Conservation (phyloP, 2,329 filamentous ascomycete species). For the Aspergillus novoparasiticus region DNA sequence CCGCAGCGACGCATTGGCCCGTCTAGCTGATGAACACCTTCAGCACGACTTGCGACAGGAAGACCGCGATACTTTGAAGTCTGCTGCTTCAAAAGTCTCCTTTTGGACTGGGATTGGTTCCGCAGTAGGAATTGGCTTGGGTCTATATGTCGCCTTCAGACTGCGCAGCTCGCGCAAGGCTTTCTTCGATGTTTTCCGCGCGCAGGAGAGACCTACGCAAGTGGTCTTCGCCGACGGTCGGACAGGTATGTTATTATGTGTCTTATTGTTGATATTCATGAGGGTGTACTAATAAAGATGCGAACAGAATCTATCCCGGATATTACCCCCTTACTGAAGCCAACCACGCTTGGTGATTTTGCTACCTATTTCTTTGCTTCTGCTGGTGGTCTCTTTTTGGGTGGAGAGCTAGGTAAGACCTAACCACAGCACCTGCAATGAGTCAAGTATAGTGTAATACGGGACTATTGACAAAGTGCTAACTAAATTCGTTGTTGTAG, state of each 20-base stretch:
- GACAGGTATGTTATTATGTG: slow-evolving; percentile 44
- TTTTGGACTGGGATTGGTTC: slow-evolving; percentile 62
- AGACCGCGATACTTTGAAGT: slow-evolving; percentile 61
- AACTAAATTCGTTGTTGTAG: slow-evolving; percentile 27
- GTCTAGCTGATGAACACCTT: slow-evolving; percentile 61
- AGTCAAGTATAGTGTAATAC: too few relatives aligned
- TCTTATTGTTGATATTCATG: accelerated
- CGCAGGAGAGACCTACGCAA: slow-evolving; percentile 63
- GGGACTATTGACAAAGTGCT: not conserved
- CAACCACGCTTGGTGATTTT: slow-evolving; percentile 61
- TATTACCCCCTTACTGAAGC: slow-evolving; percentile 59
- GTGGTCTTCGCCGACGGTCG: slow-evolving; percentile 65
- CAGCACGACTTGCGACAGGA: slow-evolving; percentile 59
- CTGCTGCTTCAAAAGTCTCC: slow-evolving; percentile 58
- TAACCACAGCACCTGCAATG: too few relatives aligned
- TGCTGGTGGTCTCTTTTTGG: slow-evolving; percentile 63
- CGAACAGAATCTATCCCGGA: slow-evolving; percentile 63
- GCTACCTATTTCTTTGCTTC: slow-evolving; percentile 66
- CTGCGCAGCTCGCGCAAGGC: slow-evolving; percentile 57
- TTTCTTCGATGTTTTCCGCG: slow-evolving; percentile 65
- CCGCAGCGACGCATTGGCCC: slow-evolving; percentile 53
- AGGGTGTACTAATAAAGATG: not conserved
- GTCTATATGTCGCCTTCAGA: slow-evolving; percentile 59
- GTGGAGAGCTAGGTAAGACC: slow-evolving; percentile 56
- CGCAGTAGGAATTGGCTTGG: slow-evolving; percentile 61